Evolutionary conservation across 495 filamentous ascomycete genomes (phyloP), one percentile per base, ranked within the genome.

Genomic region (Geopyxis carbonaria): DNA sequence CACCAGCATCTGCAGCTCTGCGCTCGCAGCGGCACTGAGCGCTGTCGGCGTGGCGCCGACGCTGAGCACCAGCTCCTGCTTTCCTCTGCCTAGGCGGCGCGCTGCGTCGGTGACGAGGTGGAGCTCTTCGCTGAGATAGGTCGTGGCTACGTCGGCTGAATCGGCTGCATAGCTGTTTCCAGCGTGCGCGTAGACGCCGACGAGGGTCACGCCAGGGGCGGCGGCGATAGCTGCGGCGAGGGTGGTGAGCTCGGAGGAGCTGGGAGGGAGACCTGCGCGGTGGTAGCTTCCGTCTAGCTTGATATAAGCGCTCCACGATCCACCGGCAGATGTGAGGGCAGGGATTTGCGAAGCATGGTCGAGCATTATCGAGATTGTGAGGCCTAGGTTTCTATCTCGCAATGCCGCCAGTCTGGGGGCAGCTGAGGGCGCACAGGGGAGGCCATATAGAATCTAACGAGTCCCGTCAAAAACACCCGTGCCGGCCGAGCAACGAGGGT

Each of bases 1-100:
- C 30, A 41, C 35, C 18, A 33, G 33, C 13, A 3, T 38, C 19
- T 0, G 25, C 22, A 5, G 32, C 41, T 4, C 64, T 28, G 7
- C 70, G 45, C 43, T 69, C 62, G 46, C 69, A 57, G 31, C 40
- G 7, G 63, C 56, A 10, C 72, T 67, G 0, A 73, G 72, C 6
- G 76, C 72, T 5, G 83, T 89, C 1, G 83, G 84, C 24, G 83
- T 85, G 1, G 84, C 83, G 2, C 83, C 84, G 2, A 87, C 73
- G 3, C 75, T 80, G 10, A 93, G 59, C 1, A 74, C 64, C 14
- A 86, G 48, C 22, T 61, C 62, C 15, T 51, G 42, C n/a, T 43
- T 52, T 31, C 14, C 36, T 0, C 47, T 50, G 0, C 50, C 14
- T 14, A 61, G 23, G 7, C 44, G 32, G 5, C 44, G 40, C 8